Percentiles rank a stretch among this genome's conserved stretches.
Evolutionary conservation across 495 filamentous ascomycete genomes (phyloP).

Genomic region (Staphylotrichum longicolle): DNA sequence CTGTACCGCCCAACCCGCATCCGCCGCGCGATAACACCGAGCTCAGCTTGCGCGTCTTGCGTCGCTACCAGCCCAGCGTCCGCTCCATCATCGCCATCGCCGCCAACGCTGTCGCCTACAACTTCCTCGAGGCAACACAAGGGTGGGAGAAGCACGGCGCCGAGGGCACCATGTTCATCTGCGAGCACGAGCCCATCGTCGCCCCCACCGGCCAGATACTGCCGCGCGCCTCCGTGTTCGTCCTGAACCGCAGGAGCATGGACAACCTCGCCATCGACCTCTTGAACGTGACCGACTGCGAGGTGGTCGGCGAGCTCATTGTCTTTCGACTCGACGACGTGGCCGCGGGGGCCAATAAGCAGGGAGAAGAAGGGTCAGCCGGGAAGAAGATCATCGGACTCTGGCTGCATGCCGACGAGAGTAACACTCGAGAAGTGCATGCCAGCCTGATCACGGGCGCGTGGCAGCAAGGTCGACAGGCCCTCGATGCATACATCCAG

Average conservation of each 20-base stretch:
- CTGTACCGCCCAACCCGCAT: constrained; percentile 29
- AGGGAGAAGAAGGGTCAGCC: constrained; percentile 27
- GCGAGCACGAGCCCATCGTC: constrained; percentile 52
- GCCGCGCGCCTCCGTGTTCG: constrained; percentile 41
- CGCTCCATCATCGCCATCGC: constrained; percentile 68
- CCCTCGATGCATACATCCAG: constrained; percentile 21
- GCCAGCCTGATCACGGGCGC: constrained; percentile 38
- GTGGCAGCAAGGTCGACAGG: constrained; percentile 40
- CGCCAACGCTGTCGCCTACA: constrained; percentile 76
- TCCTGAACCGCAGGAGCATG: constrained; percentile 48
- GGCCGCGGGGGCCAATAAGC: constrained; percentile 26
- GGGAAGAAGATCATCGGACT: constrained; percentile 41
- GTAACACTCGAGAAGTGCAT: constrained; percentile 39
- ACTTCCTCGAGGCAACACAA: constrained; percentile 57
- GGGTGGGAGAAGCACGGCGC: constrained; percentile 75
- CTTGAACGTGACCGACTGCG: constrained; percentile 38
- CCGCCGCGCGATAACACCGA: constrained; percentile 67
- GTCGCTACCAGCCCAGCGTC: constrained; percentile 68
- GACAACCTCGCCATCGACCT: constrained; percentile 47
- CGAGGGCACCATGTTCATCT: constrained; percentile 82
- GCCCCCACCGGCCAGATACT: constrained; percentile 24
- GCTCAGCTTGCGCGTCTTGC: constrained; percentile 77
- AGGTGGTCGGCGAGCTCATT: constrained; percentile 42
- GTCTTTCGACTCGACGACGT: constrained; percentile 44
- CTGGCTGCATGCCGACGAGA: constrained; percentile 49